Evolutionary conservation across 148 eudicot species (phyloP), one percentile per base, ranked within the genome.

Genomic region (Linanthus parryae): DNA sequence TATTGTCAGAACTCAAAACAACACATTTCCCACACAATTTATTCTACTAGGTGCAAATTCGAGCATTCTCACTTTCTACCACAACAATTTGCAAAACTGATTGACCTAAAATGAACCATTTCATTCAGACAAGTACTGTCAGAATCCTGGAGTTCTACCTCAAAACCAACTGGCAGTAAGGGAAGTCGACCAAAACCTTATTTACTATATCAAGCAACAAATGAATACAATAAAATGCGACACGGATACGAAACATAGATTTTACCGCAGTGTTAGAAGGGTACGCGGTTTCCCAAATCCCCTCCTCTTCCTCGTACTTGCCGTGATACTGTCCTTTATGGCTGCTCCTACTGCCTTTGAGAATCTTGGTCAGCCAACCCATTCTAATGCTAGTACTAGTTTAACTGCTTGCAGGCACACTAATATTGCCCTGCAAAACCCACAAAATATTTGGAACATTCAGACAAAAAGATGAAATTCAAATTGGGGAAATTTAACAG

Each of bases 351-450:
- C 80, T 62, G 38, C 81, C 91, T 57, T 71, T 74, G 13, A 84
- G 67, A 51, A 88, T 46, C 71, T 84, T 82, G 46, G 84, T 78
- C 57, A 88, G 62, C 99, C 99, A 94, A 65, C 95, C 95, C 96
- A 94, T 94, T 17, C n/a, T n/a, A n/a, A n/a, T n/a, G n/a, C n/a
- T n/a, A n/a, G n/a, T n/a, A n/a, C n/a, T n/a, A n/a, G n/a, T n/a
- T n/a, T n/a, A n/a, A n/a, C n/a, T n/a, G n/a, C n/a, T n/a, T n/a
- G n/a, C n/a, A n/a, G n/a, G n/a, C n/a, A n/a, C n/a, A n/a, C n/a
- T n/a, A n/a, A n/a, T n/a, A n/a, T n/a, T n/a, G n/a, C n/a, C n/a
- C n/a, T n/a, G n/a, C n/a, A n/a, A n/a, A n/a, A n/a, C n/a, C n/a
- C n/a, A n/a, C n/a, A n/a, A n/a, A n/a, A n/a, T n/a, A n/a, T n/a